Base-by-base conservation (phyloP, 1,139 yeast species). In the Suhomyces choctaworum region DNA sequence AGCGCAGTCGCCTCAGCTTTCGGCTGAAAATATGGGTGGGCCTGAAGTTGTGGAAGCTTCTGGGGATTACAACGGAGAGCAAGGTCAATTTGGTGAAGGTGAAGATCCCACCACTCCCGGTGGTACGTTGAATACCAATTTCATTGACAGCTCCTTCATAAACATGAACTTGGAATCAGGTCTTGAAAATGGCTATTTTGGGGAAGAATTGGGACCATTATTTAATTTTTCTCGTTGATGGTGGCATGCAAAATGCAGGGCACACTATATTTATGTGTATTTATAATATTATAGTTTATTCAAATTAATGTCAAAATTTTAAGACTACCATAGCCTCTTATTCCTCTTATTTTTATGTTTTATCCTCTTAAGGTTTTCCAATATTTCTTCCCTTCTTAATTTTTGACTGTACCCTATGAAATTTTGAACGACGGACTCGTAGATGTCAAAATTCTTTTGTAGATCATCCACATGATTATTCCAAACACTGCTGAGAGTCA, bases 381-480 rank as follows among this genome's bases (percentile, higher is more conserved):
- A 50, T 16, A 73, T 59, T 49, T 76, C 79, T 32, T 75, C 74
- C 37, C 81, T 57, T 44, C 72, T 66, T 27, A 74, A 47, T 45
- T 72, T 70, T 50, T 82, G 89, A 21, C 84, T 80, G 54, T 82
- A 80, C 14, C 85, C 90, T 23, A 82, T 80, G 44, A 81, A 62
- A 45, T 79, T 80, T 54, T 82, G 88, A 23, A 82, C 84, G 44
- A 82, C 87, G 4, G 78, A 68, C 50, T 82, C 89, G 50, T 79
- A 81, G 10, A 82, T 77, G 34, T 76, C 78, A 46, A 78, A 76
- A 49, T 81, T 82, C 35, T 67, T 69, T 40, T 64, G 62, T 10
- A 71, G 64, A 21, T 62, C 71, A 31, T 56, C 51, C 36, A 64
- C 58, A 47, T 70, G 68, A 39, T 67, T 56, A 25, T 63, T 66